Evolutionary conservation across 805 yeast species (phyloP), one percentile per base, ranked within the genome.

Genomic region (Pichia kluyveri): DNA sequence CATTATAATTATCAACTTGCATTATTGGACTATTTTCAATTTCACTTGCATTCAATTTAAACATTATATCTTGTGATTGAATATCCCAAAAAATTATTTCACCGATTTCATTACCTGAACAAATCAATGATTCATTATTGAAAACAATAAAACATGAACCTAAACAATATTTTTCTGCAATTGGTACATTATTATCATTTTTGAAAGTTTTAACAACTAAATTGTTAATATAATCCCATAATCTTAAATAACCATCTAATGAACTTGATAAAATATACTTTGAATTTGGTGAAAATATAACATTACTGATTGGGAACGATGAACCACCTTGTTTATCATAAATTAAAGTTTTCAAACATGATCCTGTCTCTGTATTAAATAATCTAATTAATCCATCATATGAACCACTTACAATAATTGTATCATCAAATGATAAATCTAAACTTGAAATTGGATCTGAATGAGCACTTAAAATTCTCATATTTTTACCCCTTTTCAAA

Each of bases 311-410:
- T 0, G 98, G 96, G 58, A 79, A 83, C 15, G 85, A 77, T 1
- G 86, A 82, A 43, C 76, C 77, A 43, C 76, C 77, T 54, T 82
- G 80, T 50, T 85, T 76, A 57, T 86, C 91, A 59, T 82, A 86
- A 36, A 90, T 87, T 54, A 91, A 65, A 0, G 98, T 93, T 60
- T 90, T 86, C 55, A 91, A 69, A 69, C 98, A 91, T 56, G 89
- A 96, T 5, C 97, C 97, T 0, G 95, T 76, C 43, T 78, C 83
- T 18, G 89, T 76, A 61, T 90, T 97, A 70, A 95, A 91, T 17
- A 91, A 69, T 44, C 99, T 71, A 27, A 91, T 83, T 54, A 88
- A 72, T 4, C 99, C 99, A 65, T 91, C 99, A 61, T 83, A 84
- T 17, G 96, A 83, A 0, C 95, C 93, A 52, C 95, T 83, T 3